Evolutionary conservation across 139 green algal genomes (phyloP).

Genomic region (Yamagishiella unicocca): DNA sequence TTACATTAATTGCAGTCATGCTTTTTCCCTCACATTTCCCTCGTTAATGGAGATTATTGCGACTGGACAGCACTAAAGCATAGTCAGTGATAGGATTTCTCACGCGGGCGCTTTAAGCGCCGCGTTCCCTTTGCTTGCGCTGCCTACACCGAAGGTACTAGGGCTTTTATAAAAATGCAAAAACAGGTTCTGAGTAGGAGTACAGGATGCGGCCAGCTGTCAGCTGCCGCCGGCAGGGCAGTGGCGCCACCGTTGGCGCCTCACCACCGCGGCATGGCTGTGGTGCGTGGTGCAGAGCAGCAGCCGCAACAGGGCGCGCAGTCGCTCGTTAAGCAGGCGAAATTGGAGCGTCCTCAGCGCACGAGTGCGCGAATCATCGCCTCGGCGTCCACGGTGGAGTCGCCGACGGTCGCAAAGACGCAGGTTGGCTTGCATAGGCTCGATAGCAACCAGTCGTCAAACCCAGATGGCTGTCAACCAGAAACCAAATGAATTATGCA

Average conservation of each 20-base stretch:
- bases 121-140: no score
- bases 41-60: no score
- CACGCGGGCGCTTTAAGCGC: no score
- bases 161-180: slow-evolving; percentile 34
- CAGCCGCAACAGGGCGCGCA: not conserved
- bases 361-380: not conserved
- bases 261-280: not conserved
- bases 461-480: not conserved
- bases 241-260: not conserved
- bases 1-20: no score
- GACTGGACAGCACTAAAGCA: no score
- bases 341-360: not conserved
- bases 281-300: not conserved
- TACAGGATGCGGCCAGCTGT: not conserved
- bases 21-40: no score
- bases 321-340: not conserved
- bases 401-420: not conserved
- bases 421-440: not conserved
- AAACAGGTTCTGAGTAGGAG: not conserved
- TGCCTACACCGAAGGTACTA: no score
- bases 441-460: not conserved
- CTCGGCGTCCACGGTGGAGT: not conserved
- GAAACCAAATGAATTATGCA: not conserved
- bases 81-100: no score
- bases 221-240: not conserved